Evolutionary conservation across 495 filamentous ascomycete genomes (phyloP), one percentile per base, ranked within the genome.

Genomic region (Symbiotaphrina buchneri): DNA sequence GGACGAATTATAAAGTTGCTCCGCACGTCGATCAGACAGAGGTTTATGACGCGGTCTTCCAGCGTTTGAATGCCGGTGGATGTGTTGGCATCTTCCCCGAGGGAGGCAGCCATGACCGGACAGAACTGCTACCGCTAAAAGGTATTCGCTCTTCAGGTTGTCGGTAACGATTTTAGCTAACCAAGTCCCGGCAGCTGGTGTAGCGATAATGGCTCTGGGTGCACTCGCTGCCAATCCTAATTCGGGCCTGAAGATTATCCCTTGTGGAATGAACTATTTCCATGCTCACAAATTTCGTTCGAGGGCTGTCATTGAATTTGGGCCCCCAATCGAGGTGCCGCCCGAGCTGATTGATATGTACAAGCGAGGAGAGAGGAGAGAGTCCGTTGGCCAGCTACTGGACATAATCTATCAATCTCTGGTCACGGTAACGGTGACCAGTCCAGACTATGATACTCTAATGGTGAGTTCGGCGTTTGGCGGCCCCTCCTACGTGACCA

Each of bases 251-350:
- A 90, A 80, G 49, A 95, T 99, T 42, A 77, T 99, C n/a, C 90
- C 90, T n/a, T 85, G 82, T 30, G 90, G 90, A 37, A 95, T 95
- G 87, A 99, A 99, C 46, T 99, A 99, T 52, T 99, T 99, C 54
- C 87, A 99, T 52, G 77, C 87, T 3, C 87, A 99, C 55, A 99
- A 95, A 48, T 99, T 99, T 53, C 72, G 87, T 11, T 99, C 87
- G 30, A 65, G 87, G 46, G 90, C 90, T 22, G 87, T 99, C 1
- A 68, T 99, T 36, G 87, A 99, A 41, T 99, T 99, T 47, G 87
- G 90, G 14, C 70, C 61, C 17, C 83, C 87, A 2, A 59, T 95
- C 21, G 74, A 90, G 35, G 67, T 94, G 6, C 76, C 81, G 1
- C 52, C 48, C 17, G 35, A 91, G 40, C 53, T 93, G 3, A 83